A percentile compares a stretch with the other conserved stretches of the same genome.
Conservation (phyloP, 2,329 filamentous ascomycete species). For the Mycosphaerella arachidis region DNA sequence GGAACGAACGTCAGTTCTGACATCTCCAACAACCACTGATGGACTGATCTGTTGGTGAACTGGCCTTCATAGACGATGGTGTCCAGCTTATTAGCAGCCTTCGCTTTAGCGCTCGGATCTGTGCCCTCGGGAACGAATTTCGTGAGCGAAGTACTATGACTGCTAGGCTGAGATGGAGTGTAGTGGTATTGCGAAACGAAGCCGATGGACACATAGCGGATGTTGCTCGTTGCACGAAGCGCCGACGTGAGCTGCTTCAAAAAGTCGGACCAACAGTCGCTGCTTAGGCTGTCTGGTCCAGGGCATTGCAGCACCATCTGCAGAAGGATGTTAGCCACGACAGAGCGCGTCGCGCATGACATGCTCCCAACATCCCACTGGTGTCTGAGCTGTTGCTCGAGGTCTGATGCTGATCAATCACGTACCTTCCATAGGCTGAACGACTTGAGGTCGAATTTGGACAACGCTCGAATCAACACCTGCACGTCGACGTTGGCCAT, state of each 20-base stretch:
- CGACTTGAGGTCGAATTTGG: slow-evolving; percentile 21
- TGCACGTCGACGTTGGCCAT: slow-evolving; percentile 8
- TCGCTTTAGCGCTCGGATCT: not conserved
- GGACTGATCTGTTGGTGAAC: slow-evolving; percentile 1
- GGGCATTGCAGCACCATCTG: not conserved
- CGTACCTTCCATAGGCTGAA: slow-evolving; percentile 24
- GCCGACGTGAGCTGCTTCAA: slow-evolving; percentile 5
- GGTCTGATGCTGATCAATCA: not conserved
- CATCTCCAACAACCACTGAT: slow-evolving; percentile 11
- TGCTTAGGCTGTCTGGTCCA: not conserved
- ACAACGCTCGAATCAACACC: slow-evolving; percentile 15
- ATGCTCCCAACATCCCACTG: too few species aligned
- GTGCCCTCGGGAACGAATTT: slow-evolving; percentile 8
- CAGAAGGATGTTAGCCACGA: not conserved
- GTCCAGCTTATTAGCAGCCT: not conserved
- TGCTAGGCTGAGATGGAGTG: not conserved
- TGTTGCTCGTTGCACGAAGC: not conserved
- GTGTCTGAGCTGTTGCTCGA: too few species aligned
- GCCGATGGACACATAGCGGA: slow-evolving; percentile 9
- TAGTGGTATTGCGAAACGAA: not conserved
- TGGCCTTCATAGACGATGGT: slow-evolving; percentile 2
- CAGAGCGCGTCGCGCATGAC: too few species aligned
- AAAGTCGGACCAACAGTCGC: slow-evolving; percentile 9
- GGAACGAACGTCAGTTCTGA: slow-evolving; percentile 4
- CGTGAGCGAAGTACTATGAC: not conserved